Evolutionary conservation across 495 filamentous ascomycete species (phyloP), one percentile per base, ranked within the genome.

Genomic region (Neurospora tetrasperma): DNA sequence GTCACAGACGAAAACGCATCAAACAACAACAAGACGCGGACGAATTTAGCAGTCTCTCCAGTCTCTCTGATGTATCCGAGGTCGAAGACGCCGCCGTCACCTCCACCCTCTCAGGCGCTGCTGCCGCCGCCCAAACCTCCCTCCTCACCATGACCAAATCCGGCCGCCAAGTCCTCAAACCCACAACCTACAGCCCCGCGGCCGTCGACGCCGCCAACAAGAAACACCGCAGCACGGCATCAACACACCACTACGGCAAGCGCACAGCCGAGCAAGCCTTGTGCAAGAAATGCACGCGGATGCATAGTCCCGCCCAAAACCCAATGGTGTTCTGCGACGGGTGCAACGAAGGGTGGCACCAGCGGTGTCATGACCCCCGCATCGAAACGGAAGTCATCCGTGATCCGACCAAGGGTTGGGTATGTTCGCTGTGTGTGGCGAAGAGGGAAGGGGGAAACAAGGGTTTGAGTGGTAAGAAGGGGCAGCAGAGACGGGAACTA

Each of bases 291-390:
- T 99, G 96, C 82, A 87, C 90, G 69, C 86, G 96, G 48, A 89
- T 92, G 10, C 88, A 93, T 70, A 92, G 90, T 71, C 91, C 94
- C 0, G 79, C 85, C 20, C 89, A 79, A 73, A 99, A 99, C 80
- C 87, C 89, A 83, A 97, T 99, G 72, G 96, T 98, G 9, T 96
- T 97, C 79, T 99, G 96, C 82, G 94, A 97, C 80, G 90, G 89
- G 14, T 99, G 96, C 84, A 94, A 96, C 78, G 85, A 85, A 12
- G 88, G 91, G 18, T 99, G 94, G 89, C 96, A 99, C 80, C 94
- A 97, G 80, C 87, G 88, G 74, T 98, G 96, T 77, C 94, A 98
- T 80, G 89, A 96, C 75, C 94, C 96, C 1, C 87, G 86, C 5
- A 94, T 99, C 75, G 84, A 86, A 9, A 87, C 90, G 73, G 87